Evolutionary conservation across 441 rosid species (phyloP), one percentile per base, ranked within the genome.

Genomic region (Populus tomentosa): DNA sequence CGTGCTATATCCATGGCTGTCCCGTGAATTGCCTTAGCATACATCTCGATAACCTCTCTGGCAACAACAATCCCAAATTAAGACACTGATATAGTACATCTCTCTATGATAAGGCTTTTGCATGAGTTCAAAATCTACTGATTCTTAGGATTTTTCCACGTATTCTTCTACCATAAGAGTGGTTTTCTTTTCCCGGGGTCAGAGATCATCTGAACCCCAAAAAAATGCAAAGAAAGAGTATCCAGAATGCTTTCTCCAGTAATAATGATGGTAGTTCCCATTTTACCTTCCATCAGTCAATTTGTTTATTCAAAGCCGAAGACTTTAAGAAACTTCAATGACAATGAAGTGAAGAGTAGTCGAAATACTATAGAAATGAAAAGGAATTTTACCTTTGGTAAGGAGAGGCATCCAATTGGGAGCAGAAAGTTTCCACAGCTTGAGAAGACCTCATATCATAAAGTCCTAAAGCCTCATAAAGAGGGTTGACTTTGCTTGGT

Each of bases 391-490:
- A 90, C 98, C 95, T 93, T 81, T 91, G 97, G 28, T 75, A 72
- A 72, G 84, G 75, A 56, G 93, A 81, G 74, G 90, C 92, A 6
- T 87, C 87, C 30, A 94, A 67, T 30, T 90, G 89, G 62, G 88
- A 86, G 79, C 91, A 90, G 71, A 94, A 94, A 24, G 50, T 16
- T 13, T 78, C 59, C 21, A 94, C 87, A 21, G 89, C 90, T 72
- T 78, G 80, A 59, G 89, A 70, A 23, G 91, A 89, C 14, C 85
- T 81, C 79, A 87, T 72, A 74, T 90, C 90, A 74, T 84, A 91
- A 46, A 91, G 84, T 50, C 98, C 94, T 28, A 91, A 81, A 21
- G 98, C 88, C 70, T 94, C 98, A 66, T 89, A 91, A 9, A 87
- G 87, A 69, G 97, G 98, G 77, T 87, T 91, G 72, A 63, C 40